Evolutionary conservation across 2,329 filamentous ascomycete species (phyloP).

Genomic region (Fusarium sp.): DNA sequence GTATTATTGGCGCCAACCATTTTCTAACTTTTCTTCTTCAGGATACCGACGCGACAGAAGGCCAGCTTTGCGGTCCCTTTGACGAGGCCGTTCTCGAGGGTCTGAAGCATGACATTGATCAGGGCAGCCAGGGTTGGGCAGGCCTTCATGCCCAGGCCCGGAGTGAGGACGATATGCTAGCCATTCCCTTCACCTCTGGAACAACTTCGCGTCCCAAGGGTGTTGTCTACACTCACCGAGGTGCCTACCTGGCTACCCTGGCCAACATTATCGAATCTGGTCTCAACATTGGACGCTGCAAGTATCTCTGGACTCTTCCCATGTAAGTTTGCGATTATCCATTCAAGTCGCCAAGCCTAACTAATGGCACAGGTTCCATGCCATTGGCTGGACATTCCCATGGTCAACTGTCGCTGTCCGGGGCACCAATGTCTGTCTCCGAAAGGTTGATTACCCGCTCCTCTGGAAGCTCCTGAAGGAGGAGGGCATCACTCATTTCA

Average conservation of each 20-base stretch:
- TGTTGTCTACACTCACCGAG: conserved; percentile 90
- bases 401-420: conserved; percentile 94
- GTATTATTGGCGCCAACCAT: background rate
- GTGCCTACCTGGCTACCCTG: conserved; percentile 84
- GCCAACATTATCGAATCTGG: conserved; percentile 91
- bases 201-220: conserved; percentile 94
- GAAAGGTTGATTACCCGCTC: conserved; percentile 93
- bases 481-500: conserved; percentile 92
- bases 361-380: conserved; percentile 65
- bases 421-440: conserved; percentile 93
- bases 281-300: conserved; percentile 79
- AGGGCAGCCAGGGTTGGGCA: conserved; percentile 78
- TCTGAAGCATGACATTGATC: conserved; percentile 74
- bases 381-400: conserved; percentile 85
- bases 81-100: conserved; percentile 87
- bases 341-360: background rate
- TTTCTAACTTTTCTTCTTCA: conserved; percentile 47
- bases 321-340: conserved; percentile 71
- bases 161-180: conserved; percentile 84
- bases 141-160: conserved; percentile 75
- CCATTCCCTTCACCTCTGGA: conserved; percentile 92
- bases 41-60: conserved; percentile 83
- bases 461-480: conserved; percentile 92
- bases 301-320: conserved; percentile 91
- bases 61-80: conserved; percentile 80